phyloP scores from a whole-genome alignment of 140 eudicot genomes.

The Flaveria floridana region DNA sequence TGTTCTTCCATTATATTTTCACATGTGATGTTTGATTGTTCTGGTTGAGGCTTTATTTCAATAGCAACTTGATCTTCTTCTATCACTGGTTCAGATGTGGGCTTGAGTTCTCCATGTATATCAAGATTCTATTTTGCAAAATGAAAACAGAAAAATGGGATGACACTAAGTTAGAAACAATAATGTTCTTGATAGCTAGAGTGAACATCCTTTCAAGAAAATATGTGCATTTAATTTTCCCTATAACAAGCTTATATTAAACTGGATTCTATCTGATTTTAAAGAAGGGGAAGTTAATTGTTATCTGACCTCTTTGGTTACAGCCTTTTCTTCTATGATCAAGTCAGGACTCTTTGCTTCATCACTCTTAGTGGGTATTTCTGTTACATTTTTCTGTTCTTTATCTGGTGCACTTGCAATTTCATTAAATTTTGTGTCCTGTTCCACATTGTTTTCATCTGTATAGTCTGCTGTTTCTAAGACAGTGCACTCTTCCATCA shows the following conservation, averaged over 20 bases:
- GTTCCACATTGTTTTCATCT: constrained; percentile 28
- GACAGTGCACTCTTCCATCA: constrained; percentile 29
- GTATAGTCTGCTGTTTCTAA: constrained; percentile 21
- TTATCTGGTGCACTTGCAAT: constrained; percentile 30
- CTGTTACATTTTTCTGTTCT: constrained; percentile 13
- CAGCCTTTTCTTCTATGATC: constrained; percentile 18
- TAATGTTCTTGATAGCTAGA: not conserved
- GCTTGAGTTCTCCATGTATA: constrained; percentile 26
- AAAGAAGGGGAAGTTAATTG: constrained; percentile 7
- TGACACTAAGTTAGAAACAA: constrained; percentile 1
- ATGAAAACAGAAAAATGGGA: constrained; percentile 10
- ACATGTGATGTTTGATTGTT: constrained; percentile 23
- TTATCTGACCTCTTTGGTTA: constrained; percentile 25
- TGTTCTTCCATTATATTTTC: constrained; percentile 26
- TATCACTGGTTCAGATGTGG: constrained; percentile 15
- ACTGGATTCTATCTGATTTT: not conserved
- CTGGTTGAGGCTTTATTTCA: constrained; percentile 19
- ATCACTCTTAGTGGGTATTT: constrained; percentile 4
- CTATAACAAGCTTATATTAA: not conserved
- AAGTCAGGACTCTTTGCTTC: constrained; percentile 15
- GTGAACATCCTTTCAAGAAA: not conserved
- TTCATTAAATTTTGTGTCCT: constrained; percentile 24
- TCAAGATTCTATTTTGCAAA: constrained; percentile 23
- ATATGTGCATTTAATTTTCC: too few relatives aligned
- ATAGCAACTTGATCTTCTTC: constrained; percentile 12